Evolutionary conservation across 2,329 filamentous ascomycete species (phyloP).

Genomic region (Ambrosiella beaveri): DNA sequence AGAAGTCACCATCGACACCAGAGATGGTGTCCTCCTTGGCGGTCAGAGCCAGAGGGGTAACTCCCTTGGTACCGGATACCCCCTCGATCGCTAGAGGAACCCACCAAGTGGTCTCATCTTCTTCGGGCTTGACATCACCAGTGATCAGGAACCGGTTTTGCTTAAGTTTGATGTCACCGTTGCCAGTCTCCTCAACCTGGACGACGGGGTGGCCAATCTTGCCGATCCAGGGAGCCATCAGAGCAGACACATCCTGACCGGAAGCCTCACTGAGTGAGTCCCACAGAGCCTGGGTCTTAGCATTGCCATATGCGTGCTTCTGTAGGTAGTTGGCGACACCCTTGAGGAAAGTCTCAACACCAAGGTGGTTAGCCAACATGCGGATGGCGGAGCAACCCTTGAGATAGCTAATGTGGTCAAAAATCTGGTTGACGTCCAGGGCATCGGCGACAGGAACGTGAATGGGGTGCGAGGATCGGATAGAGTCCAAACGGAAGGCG

Average conservation of each 20-base stretch:
- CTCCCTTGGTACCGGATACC: constrained; percentile 44
- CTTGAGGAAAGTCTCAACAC: constrained; percentile 71
- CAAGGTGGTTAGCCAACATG: constrained; percentile 85
- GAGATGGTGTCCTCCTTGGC: constrained; percentile 60
- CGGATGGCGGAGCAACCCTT: constrained; percentile 94
- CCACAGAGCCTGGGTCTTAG: constrained; percentile 86
- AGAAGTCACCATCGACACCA: constrained; percentile 63
- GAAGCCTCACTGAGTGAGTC: constrained; percentile 72
- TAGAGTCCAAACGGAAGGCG: constrained; percentile 75
- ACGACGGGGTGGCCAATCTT: constrained; percentile 91
- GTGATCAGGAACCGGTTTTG: constrained; percentile 84
- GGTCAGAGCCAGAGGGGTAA: constrained; percentile 51
- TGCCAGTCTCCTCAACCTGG: constrained; percentile 68
- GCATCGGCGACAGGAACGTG: constrained; percentile 90
- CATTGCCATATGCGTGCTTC: constrained; percentile 73
- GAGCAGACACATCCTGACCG: constrained; percentile 63
- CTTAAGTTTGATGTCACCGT: constrained; percentile 62
- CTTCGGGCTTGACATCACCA: constrained; percentile 77
- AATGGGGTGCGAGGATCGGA: constrained; percentile 86
- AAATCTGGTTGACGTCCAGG: constrained; percentile 93
- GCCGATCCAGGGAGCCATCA: constrained; percentile 91
- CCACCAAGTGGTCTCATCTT: constrained; percentile 92
- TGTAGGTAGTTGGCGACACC: constrained; percentile 84
- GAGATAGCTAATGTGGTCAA: constrained; percentile 89
- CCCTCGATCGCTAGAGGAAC: constrained; percentile 75